Base-by-base conservation (phyloP, 495 filamentous ascomycete genomes). In the Sphaerosporella brunnea region DNA sequence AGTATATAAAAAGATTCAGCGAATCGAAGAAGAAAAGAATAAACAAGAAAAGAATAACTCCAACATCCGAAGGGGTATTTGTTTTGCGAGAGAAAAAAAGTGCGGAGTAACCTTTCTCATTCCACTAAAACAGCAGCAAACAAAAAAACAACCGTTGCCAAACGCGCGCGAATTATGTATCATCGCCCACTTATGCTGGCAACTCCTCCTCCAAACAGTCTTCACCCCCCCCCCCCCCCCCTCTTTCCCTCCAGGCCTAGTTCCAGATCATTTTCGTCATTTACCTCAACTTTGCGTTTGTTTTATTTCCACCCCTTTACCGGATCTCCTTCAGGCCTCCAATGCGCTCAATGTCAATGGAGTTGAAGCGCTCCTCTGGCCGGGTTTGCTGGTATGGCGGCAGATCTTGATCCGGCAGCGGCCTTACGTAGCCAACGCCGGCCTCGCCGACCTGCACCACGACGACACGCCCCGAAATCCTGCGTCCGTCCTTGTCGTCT, bases 341-440 rank as follows among this genome's bases (percentile, higher is more conserved):
- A 60, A 97, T 90, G 48, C 82, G 81, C 42, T 96, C 86, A 49
- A 97, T 75, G 59, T 97, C 90, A 51, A 97, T 69, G 9, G 84
- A 86, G 55, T 90, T 79, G 66, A 94, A 94, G 47, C 84, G 75
- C 36, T 78, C 75, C 15, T 72, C 70, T 55, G 74, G 73, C 49
- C 73, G 77, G 13, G 16, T 36, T 58, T 82, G 75, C 63, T 90
- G 76, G 59, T 95, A 96, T 9, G 88, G 82, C 11, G 90, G 88
- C 23, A 95, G 72, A 51, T 88, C 77, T 30, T 93, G 83, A 37
- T 77, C 68, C 25, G 62, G 64, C 51, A 81, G 72, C 11, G 92
- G 90, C 64, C 93, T 87, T 49, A 97, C 69, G 26, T 87, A 92
- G 43, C 94, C 74, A 39, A 75, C 72, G 36, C 83, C 74, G 23